Evolutionary conservation across 116 monocot species (phyloP), one percentile per base, ranked within the genome.

Genomic region (Papilionanthe hybrid): DNA sequence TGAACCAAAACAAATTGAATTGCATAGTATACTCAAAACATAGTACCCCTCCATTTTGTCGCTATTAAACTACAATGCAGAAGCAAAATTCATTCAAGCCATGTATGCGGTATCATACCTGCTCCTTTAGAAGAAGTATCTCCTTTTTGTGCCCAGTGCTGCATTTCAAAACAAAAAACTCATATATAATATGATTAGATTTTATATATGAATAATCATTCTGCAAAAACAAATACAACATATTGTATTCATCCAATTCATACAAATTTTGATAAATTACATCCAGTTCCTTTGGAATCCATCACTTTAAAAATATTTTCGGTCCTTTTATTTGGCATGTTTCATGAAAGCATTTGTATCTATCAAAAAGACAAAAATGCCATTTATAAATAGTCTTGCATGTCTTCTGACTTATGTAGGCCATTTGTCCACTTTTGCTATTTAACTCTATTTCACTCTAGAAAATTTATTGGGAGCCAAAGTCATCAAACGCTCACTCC

Each of bases 91-190:
- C 28, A 8, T 29, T 30, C 30, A 69, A 37, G 37, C 11, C 10
- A 23, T 65, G 30, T 69, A 32, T 69, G 69, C 17, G 18, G 37
- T 69, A 30, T 37, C 69, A 72, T 90, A 98, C 98, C 91, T 91
- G 86, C 85, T 87, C 75, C 82, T 94, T 94, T 42, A 81, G 78
- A 81, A 98, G 91, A 79, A 89, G 55, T 43, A 94, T 93, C 85
- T 98, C 94, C 87, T 89, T 90, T 81, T 84, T 93, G 76, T 84
- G 79, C 28, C 94, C 98, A 50, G 88, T 91, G 73, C 98, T 98
- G 98, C 86, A 93, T 85, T 72, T 55, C 43, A 79, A 12, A 80
- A 80, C 75, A 81, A 11, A 84, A 8, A 55, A 82, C 1, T 67
- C 13, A 75, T 41, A 48, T 55, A 58, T 4, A 69, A 17, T 37